These are phyloP conservation scores for Metroxylon sagu DNA, from an alignment of 176 grass and related monocot genomes.

Conservation along the genomic window DNA sequence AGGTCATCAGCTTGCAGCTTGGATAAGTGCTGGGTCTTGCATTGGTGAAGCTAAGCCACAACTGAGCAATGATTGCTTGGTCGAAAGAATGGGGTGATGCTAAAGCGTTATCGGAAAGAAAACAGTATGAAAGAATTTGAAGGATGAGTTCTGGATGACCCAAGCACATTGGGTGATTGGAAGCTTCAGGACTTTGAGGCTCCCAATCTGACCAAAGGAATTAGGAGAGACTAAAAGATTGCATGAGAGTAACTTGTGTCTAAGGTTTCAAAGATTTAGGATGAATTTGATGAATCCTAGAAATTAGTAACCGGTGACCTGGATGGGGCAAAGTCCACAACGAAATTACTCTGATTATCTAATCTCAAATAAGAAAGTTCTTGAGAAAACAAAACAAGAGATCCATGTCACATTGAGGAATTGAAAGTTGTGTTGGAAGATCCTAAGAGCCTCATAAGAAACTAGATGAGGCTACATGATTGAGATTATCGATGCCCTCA, in stretches of 20 bases:
- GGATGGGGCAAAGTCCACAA: constrained; percentile 56
- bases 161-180: constrained; percentile 42
- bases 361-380: constrained; percentile 52
- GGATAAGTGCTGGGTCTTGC: constrained; percentile 61
- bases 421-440: constrained; percentile 45
- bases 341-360: constrained; percentile 61
- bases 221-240: constrained; percentile 55
- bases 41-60: constrained; percentile 49
- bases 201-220: constrained; percentile 48
- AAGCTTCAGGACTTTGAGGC: constrained; percentile 21
- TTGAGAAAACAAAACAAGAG: constrained; percentile 50
- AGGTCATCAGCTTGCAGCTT: constrained; percentile 32
- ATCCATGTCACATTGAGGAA: constrained; percentile 47
- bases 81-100: constrained; percentile 53
- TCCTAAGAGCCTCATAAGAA: constrained; percentile 71
- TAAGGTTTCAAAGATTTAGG: constrained; percentile 57
- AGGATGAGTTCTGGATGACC: constrained; percentile 47
- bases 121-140: constrained; percentile 36
- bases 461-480: constrained; percentile 67
- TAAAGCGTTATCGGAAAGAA: constrained; percentile 44
- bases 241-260: constrained; percentile 46
- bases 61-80: constrained; percentile 39
- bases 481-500: too few relatives aligned
- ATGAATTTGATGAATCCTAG: constrained; percentile 49
- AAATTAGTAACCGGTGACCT: constrained; percentile 41